Evolutionary conservation across 345 rosid genomes (phyloP).

Genomic region (Moringa oleifera): DNA sequence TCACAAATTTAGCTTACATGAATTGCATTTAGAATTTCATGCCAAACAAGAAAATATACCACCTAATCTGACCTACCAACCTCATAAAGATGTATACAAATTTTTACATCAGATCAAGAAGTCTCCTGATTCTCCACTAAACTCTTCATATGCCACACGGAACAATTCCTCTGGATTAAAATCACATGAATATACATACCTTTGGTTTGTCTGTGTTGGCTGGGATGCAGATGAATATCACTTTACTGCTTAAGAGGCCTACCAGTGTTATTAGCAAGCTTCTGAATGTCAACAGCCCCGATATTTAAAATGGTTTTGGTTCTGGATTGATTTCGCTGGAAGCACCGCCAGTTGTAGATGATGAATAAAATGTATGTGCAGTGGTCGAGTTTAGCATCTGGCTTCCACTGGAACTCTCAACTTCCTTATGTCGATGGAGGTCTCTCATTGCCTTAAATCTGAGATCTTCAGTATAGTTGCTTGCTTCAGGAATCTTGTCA

Average conservation of each 20-base stretch:
- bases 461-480: constrained; percentile 28
- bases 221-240: background rate
- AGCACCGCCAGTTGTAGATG: constrained; percentile 15
- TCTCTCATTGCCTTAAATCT: constrained; percentile 47
- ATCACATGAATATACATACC: background rate
- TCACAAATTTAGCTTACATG: too few relatives aligned
- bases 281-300: background rate
- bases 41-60: too few relatives aligned
- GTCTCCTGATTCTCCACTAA: background rate
- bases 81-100: background rate
- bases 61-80: background rate
- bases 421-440: constrained; percentile 20
- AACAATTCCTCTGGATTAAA: background rate
- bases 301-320: background rate
- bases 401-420: constrained; percentile 21
- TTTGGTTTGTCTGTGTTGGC: background rate
- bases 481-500: constrained; percentile 27
- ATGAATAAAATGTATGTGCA: constrained; percentile 17
- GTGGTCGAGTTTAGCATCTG: constrained; percentile 30
- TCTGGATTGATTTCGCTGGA: background rate
- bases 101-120: background rate
- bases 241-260: background rate
- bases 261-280: background rate
- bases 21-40: too few relatives aligned
- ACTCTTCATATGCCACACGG: background rate